Conservation (phyloP, 108 stramenopile species). For the Skeletonema potamos region DNA sequence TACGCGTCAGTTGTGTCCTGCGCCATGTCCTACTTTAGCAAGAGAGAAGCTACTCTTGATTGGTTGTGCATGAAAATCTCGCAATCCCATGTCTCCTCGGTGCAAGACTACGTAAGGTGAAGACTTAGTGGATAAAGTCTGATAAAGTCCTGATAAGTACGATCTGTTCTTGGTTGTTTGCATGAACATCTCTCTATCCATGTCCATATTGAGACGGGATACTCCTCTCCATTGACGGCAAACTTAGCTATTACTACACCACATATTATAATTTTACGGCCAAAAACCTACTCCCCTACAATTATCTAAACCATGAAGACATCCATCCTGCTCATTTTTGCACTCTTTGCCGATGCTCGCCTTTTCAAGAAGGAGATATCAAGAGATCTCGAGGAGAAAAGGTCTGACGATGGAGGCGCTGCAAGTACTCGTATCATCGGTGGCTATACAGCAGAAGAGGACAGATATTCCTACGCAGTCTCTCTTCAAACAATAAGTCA, state of each 20-base stretch:
- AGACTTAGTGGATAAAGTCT: too few species aligned
- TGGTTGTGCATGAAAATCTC: too few species aligned
- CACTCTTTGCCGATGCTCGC: not conserved
- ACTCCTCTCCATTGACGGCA: too few species aligned
- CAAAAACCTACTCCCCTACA: not conserved
- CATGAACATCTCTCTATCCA: not conserved
- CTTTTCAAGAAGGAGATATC: not conserved
- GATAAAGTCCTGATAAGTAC: too few species aligned
- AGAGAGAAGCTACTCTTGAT: too few species aligned
- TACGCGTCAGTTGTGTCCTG: too few species aligned
- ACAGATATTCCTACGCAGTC: conserved; percentile 37
- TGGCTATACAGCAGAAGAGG: conserved; percentile 7
- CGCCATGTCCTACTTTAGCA: too few species aligned
- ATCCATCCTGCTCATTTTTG: not conserved
- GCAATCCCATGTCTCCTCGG: too few species aligned
- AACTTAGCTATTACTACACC: too few species aligned
- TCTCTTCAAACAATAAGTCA: conserved; percentile 15
- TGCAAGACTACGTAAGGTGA: too few species aligned
- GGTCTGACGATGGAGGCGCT: not conserved
- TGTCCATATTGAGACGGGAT: too few species aligned
- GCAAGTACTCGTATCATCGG: conserved; percentile 15
- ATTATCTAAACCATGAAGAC: not conserved
- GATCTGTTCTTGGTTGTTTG: not conserved
- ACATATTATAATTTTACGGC: not conserved
- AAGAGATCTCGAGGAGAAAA: not conserved